Evolutionary conservation across 2,329 filamentous ascomycete genomes (phyloP).

Genomic region (Juglanconis juglandina): DNA sequence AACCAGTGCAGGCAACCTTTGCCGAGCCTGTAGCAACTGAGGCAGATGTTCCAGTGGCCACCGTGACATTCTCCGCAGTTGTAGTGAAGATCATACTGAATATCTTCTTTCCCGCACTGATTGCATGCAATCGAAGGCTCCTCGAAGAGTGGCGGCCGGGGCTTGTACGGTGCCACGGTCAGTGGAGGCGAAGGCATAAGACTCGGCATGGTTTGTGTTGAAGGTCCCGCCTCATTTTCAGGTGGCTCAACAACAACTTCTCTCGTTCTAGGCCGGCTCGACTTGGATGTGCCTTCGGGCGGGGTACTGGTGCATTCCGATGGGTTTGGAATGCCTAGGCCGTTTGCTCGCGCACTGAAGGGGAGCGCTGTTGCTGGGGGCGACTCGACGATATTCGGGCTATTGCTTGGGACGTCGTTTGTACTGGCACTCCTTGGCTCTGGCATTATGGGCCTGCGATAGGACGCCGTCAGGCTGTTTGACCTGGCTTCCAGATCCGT

Average conservation of each 20-base stretch:
- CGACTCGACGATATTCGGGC: slow-evolving; percentile 21
- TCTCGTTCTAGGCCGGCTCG: slow-evolving; percentile 21
- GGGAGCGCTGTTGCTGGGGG: slow-evolving; percentile 28
- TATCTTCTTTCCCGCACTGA: slow-evolving; percentile 65
- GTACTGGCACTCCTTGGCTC: slow-evolving; percentile 35
- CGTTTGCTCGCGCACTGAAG: slow-evolving; percentile 33
- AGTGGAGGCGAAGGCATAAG: slow-evolving; percentile 7
- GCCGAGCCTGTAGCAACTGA: slow-evolving; percentile 72
- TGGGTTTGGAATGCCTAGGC: slow-evolving; percentile 17
- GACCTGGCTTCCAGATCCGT: slow-evolving; percentile 57
- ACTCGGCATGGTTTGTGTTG: slow-evolving; percentile 2
- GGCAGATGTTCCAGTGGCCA: slow-evolving; percentile 75
- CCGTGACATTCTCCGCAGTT: slow-evolving; percentile 69
- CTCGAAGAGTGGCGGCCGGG: slow-evolving; percentile 50
- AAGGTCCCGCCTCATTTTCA: slow-evolving; percentile 27
- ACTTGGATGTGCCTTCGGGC: background rate
- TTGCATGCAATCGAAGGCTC: slow-evolving; percentile 75
- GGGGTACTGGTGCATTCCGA: slow-evolving; percentile 16
- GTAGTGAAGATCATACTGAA: slow-evolving; percentile 85
- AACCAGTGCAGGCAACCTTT: slow-evolving; percentile 84
- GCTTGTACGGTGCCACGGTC: slow-evolving; percentile 36
- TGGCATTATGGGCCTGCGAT: slow-evolving; percentile 35
- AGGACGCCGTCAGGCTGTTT: slow-evolving; percentile 34
- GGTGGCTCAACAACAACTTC: slow-evolving; percentile 23
- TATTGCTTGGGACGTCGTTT: slow-evolving; percentile 13